phyloP scores from a whole-genome alignment of 2,329 filamentous ascomycete genomes.

The Domatiomyces globalis region DNA sequence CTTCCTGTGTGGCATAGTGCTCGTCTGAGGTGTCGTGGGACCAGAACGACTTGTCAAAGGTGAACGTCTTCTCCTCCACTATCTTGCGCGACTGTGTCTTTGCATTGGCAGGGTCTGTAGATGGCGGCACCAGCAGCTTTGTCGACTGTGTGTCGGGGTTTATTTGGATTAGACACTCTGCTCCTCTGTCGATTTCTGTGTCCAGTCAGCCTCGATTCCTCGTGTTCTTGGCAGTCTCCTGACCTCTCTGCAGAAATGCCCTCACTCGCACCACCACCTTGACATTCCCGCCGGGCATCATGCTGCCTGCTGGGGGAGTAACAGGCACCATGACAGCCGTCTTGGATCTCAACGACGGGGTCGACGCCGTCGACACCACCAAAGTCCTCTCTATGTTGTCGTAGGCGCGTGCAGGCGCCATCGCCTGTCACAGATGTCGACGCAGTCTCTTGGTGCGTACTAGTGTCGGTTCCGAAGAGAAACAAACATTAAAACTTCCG shows the following conservation, averaged over 20 bases:
- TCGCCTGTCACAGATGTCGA: conserved; percentile 10
- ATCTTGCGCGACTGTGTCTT: conserved; percentile 56
- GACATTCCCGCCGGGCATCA: conserved; percentile 58
- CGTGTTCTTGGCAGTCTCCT: conserved; percentile 6
- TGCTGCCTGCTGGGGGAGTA: conserved; percentile 29
- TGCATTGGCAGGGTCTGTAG: conserved; percentile 32
- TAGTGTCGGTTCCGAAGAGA: conserved; percentile 10
- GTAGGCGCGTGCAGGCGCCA: conserved; percentile 13
- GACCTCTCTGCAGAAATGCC: conserved; percentile 66
- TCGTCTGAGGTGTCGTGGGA: conserved; percentile 66
- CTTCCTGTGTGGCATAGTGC: conserved; percentile 83
- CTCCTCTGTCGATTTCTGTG: conserved; percentile 64
- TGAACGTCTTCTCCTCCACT: conserved; percentile 78
- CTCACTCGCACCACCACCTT: conserved; percentile 69
- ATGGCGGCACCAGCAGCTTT: conserved; percentile 56
- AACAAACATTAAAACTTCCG: conserved; percentile 11
- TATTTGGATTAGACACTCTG: conserved; percentile 83
- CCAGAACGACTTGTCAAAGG: conserved; percentile 98
- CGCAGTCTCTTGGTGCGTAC: conserved; percentile 10
- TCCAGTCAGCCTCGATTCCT: neutral
- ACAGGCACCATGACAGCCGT: conserved; percentile 48
- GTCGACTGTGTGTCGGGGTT: conserved; percentile 75
- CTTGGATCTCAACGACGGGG: conserved; percentile 60
- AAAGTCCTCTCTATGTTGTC: conserved; percentile 14
- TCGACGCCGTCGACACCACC: conserved; percentile 57